Conservation (phyloP, 2,329 filamentous ascomycete genomes). For the Aureobasidium sp. region DNA sequence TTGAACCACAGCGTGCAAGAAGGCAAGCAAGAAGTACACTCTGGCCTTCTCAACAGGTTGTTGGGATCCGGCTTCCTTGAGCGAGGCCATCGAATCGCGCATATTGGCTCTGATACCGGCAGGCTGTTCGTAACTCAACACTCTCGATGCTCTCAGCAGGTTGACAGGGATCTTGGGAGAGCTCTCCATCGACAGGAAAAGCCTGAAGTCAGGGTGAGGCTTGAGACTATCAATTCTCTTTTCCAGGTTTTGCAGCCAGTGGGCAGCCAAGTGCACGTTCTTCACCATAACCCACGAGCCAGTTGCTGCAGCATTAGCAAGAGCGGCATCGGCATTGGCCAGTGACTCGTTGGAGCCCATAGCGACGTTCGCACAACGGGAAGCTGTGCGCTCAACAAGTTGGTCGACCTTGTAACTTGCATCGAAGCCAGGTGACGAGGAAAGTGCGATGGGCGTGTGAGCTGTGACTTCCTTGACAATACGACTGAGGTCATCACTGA, state of each 20-base stretch:
- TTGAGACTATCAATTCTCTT: constrained; percentile 95
- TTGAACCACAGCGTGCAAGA: constrained; percentile 92
- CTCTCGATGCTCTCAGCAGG: constrained; percentile 80
- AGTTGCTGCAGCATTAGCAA: constrained; percentile 81
- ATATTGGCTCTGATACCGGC: constrained; percentile 95
- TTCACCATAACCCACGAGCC: constrained; percentile 97
- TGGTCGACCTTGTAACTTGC: constrained; percentile 98
- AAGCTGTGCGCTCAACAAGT: constrained; percentile 73
- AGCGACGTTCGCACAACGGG: constrained; percentile 89
- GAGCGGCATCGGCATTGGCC: constrained; percentile 94
- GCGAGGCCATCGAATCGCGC: constrained; percentile 88
- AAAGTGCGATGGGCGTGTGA: constrained; percentile 78
- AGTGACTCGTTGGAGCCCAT: constrained; percentile 98
- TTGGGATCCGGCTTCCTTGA: constrained; percentile 36
- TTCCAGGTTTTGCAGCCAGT: constrained; percentile 94
- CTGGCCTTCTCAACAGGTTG: constrained; percentile 84
- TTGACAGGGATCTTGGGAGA: constrained; percentile 97
- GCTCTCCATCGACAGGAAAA: constrained; percentile 97
- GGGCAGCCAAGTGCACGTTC: constrained; percentile 93
- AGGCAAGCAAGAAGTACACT: constrained; percentile 83
- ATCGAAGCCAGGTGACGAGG: constrained; percentile 93
- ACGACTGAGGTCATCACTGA: constrained; percentile 74
- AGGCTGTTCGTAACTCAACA: constrained; percentile 97
- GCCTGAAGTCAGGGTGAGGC: constrained; percentile 81
- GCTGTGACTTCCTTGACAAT: constrained; percentile 79